Conservation (phyloP, 2,329 filamentous ascomycete species). For the Amauroascus niger region DNA sequence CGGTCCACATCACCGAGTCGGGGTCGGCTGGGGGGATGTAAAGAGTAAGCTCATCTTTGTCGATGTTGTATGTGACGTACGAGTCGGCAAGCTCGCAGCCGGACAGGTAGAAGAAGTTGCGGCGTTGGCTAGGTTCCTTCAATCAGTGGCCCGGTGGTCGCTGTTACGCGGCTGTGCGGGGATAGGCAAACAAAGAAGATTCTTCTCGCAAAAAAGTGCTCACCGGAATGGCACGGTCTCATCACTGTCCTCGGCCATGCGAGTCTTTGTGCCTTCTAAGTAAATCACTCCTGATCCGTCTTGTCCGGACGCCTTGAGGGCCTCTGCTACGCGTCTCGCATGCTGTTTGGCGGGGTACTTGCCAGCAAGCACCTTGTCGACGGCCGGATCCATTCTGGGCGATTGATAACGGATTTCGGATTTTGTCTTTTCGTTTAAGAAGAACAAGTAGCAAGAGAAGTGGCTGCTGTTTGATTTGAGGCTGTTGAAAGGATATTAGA, state of each 20-base stretch:
- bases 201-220: background rate
- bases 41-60: conserved; percentile 62
- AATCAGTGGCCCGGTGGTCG: background rate
- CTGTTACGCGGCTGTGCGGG: background rate
- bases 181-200: background rate
- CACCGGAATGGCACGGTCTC: conserved; percentile 71
- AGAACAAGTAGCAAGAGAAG: background rate
- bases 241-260: conserved; percentile 82
- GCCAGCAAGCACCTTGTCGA: conserved; percentile 40
- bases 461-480: background rate
- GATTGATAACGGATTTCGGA: background rate
- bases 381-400: conserved; percentile 19
- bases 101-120: conserved; percentile 90
- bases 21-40: conserved; percentile 83
- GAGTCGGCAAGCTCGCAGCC: conserved; percentile 75
- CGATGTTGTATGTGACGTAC: conserved; percentile 70
- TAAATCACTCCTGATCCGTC: conserved; percentile 69
- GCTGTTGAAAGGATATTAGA: background rate
- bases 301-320: conserved; percentile 55
- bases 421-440: background rate
- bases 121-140: conserved; percentile 50
- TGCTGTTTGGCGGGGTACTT: conserved; percentile 81
- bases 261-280: conserved; percentile 72
- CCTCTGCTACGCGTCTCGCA: conserved; percentile 70
- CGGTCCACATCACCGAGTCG: conserved; percentile 89